Base-by-base conservation (phyloP, 2,329 filamentous ascomycete genomes). In the Pyrenophora seminiperda region DNA sequence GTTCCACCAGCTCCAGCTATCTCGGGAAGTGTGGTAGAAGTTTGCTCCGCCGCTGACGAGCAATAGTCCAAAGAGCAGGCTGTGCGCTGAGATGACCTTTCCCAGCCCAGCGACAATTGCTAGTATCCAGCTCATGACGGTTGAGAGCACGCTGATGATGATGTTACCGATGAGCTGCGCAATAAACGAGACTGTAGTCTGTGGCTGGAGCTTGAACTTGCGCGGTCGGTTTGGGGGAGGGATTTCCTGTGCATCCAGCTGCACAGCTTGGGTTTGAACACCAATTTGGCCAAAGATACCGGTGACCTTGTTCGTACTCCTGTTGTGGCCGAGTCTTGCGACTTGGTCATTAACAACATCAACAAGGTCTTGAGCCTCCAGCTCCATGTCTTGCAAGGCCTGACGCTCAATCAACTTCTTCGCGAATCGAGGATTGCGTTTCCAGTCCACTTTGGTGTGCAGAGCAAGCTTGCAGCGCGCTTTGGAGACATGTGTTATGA, bases 401-500 rank as follows among this genome's bases (percentile, higher is more conserved):
- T 83, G 81, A 42, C 77, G 76, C 54, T 86, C 80, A 51, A 88
- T 81, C 33, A 85, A 73, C 33, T 64, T 68, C 47, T 69, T 71
- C 10, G 72, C 73, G 36, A 73, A 62, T 10, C 83, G 59, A 2
- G 70, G 69, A 13, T 66, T 78, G 58, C 85, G 88, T 19, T 84
- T 81, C 94, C 94, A 97, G 61, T 91, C 89, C n/a, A 96, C 84
- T 64, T 88, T 89, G 44, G 87, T 89, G 74, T 90, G 96, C 34
- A 97, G 84, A 19, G 91, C 88, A 47, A 99, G 83, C 75, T 94
- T 97, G 73, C 91, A 96, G 71, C 88, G 91, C 10, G 90, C 91
- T 75, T 97, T 97, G 43, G 91, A 86, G 53, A 93, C 82, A 67
- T 97, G 91, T 2, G 94, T 97, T 56, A 99, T 94, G 57, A 97